Percentiles rank a stretch among this genome's conserved stretches.
phyloP scores from a whole-genome alignment of 805 yeast species.

The Starmerella kuoi region DNA sequence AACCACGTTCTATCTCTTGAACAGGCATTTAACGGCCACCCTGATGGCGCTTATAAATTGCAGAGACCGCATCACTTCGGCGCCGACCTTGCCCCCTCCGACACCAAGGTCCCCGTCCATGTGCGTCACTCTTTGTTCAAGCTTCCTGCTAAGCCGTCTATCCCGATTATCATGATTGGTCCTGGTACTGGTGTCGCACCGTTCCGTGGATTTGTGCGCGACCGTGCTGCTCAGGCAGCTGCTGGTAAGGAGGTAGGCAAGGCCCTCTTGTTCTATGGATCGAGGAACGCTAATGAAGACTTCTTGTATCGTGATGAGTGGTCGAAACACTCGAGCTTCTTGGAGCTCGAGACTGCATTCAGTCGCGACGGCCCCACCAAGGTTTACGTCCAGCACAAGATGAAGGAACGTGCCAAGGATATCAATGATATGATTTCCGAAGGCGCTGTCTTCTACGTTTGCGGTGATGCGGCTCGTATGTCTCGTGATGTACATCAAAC shows the following conservation, averaged over 20 bases:
- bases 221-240: conserved; percentile 50
- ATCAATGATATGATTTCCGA: conserved; percentile 41
- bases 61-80: conserved; percentile 63
- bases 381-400: conserved; percentile 76
- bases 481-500: conserved; percentile 82
- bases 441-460: conserved; percentile 86
- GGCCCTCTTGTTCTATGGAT: conserved; percentile 71
- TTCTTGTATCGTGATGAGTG: conserved; percentile 83
- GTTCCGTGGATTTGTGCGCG: conserved; percentile 88
- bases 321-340: conserved; percentile 43
- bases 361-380: conserved; percentile 55
- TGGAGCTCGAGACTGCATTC: conserved; percentile 67
- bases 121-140: conserved; percentile 91
- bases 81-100: conserved; percentile 29
- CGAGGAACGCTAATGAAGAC: conserved; percentile 69
- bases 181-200: conserved; percentile 99
- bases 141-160: conserved; percentile 70
- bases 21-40: conserved; percentile 40
- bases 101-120: conserved; percentile 66
- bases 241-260: conserved; percentile 52
- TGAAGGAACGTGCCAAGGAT: conserved; percentile 38
- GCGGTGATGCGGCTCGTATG: conserved; percentile 96
- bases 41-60: conserved; percentile 48
- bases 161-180: conserved; percentile 85
- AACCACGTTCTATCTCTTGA: conserved; percentile 70